Conservation (phyloP, 176 grass and related monocot species). For the Carex myosuroides region DNA sequence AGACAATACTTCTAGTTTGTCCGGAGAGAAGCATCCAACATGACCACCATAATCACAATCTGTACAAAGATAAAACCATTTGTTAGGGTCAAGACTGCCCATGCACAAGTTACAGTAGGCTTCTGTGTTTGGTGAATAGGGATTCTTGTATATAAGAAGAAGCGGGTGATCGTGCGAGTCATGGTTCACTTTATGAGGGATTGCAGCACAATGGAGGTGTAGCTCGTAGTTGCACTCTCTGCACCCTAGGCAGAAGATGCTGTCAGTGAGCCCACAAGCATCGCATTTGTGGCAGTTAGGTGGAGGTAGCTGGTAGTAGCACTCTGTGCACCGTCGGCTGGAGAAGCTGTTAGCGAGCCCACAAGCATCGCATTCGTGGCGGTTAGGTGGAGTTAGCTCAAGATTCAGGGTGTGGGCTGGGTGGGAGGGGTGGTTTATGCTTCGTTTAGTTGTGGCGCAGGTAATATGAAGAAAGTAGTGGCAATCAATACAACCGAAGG, state of each 20-base stretch:
- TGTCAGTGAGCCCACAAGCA: background rate
- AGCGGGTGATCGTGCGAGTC: background rate
- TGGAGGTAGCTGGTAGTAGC: too few species aligned
- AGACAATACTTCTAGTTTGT: background rate
- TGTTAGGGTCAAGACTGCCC: background rate
- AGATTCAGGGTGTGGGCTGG: background rate
- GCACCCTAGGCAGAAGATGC: background rate
- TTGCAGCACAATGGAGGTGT: background rate
- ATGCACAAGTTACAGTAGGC: background rate
- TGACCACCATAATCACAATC: background rate
- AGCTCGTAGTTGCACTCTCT: conserved; percentile 1
- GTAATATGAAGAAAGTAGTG: conserved; percentile 2
- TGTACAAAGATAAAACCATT: background rate
- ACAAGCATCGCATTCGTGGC: background rate
- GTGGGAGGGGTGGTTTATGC: background rate
- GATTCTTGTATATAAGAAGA: background rate
- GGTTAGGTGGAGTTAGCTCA: background rate
- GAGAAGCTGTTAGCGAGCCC: background rate
- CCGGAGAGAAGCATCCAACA: background rate
- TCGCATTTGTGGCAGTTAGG: too few species aligned
- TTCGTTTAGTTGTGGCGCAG: background rate
- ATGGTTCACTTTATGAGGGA: background rate
- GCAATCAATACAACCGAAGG: background rate
- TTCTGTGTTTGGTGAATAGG: background rate
- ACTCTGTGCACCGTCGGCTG: too few species aligned